These are phyloP conservation scores for Lactuca saligna DNA, from an alignment of 129 eudicot species.

Conservation along the genomic window DNA sequence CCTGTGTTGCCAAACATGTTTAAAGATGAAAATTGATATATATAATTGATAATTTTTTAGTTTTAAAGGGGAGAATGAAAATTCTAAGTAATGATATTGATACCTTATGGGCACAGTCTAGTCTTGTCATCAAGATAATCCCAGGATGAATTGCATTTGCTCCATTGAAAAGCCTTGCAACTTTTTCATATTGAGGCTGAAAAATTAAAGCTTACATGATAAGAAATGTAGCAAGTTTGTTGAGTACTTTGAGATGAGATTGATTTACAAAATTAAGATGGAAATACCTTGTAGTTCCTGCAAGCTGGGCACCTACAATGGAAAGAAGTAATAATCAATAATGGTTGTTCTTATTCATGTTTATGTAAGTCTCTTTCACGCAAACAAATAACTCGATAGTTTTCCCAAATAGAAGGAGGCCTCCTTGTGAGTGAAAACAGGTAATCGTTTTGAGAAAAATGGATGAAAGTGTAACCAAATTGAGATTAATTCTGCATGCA, in stretches of 20 bases:
- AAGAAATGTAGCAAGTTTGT: constrained; percentile 9
- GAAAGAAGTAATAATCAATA: constrained; percentile 7
- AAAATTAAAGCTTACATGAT: constrained; percentile 12
- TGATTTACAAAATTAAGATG: not conserved
- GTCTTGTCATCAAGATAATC: constrained; percentile 62
- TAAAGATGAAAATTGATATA: constrained; percentile 1
- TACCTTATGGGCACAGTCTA: constrained; percentile 86
- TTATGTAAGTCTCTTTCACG: no score
- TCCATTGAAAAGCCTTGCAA: constrained; percentile 84
- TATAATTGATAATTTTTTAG: not conserved
- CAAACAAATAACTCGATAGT: no score
- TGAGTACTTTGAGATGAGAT: not conserved
- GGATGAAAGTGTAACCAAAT: not conserved
- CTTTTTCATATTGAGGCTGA: constrained; percentile 92
- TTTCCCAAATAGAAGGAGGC: not conserved
- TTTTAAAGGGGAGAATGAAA: not conserved
- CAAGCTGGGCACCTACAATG: constrained; percentile 92
- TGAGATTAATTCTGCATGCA: not conserved
- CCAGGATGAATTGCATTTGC: constrained; percentile 83
- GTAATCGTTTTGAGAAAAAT: not conserved
- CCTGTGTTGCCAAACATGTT: constrained; percentile 83
- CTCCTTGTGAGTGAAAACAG: not conserved
- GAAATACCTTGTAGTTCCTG: constrained; percentile 78
- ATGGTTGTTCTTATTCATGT: not conserved
- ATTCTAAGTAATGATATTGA: constrained; percentile 25